Conservation (phyloP, 208 protist species). For the Leishmania arabica region DNA sequence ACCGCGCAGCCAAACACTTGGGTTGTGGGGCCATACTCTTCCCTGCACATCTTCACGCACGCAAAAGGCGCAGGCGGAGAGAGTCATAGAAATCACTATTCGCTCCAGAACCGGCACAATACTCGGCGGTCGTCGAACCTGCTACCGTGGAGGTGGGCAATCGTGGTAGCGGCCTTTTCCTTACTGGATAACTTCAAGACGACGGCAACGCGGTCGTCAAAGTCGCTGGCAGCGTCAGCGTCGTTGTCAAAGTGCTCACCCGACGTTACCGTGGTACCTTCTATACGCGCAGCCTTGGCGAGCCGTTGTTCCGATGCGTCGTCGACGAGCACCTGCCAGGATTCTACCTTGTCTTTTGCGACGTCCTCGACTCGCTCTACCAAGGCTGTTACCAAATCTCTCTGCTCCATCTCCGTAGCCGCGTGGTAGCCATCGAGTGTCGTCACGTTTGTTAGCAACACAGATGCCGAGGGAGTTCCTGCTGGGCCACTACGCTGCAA, state of each 20-base stretch:
- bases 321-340: slow-evolving; percentile 50
- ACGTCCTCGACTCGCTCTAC: slow-evolving; percentile 40
- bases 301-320: slow-evolving; percentile 19
- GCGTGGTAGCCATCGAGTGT: slow-evolving; percentile 26
- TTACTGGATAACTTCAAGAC: slow-evolving; percentile 49
- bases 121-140: slow-evolving; percentile 61
- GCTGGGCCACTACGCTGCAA: slow-evolving; percentile 39
- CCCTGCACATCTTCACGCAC: not conserved
- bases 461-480: slow-evolving; percentile 44
- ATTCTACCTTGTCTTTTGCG: slow-evolving; percentile 37
- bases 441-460: slow-evolving; percentile 74
- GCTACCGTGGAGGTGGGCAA: slow-evolving; percentile 64
- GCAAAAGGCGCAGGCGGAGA: not conserved
- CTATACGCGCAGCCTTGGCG: slow-evolving; percentile 11
- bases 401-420: slow-evolving; percentile 18
- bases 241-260: too few relatives aligned
- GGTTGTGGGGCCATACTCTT: not conserved
- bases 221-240: slow-evolving; percentile 8
- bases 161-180: slow-evolving; percentile 52
- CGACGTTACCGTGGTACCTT: slow-evolving; percentile 1
- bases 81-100: not conserved
- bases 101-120: slow-evolving; percentile 56
- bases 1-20: not conserved
- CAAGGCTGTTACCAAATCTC: slow-evolving; percentile 38
- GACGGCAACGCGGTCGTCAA: slow-evolving; percentile 72